Evolutionary conservation across 2,329 filamentous ascomycete genomes (phyloP).

Genomic region (Aspergillus unguis): DNA sequence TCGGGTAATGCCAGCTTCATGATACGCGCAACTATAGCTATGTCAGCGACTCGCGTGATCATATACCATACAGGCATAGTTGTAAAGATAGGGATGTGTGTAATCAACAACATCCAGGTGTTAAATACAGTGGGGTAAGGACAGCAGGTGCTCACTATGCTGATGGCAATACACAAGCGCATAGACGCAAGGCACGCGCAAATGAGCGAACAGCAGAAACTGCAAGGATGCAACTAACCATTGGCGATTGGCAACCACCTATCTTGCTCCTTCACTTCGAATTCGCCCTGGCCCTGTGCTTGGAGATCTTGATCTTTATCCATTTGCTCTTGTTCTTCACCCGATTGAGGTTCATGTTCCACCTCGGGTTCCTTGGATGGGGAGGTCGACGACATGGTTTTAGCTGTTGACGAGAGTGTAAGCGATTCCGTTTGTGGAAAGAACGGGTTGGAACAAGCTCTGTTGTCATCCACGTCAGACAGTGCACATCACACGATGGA

Average conservation of each 20-base stretch:
- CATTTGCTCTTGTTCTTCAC: slow-evolving; percentile 88
- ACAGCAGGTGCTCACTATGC: slow-evolving; percentile 29
- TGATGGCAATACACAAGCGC: slow-evolving; percentile 27
- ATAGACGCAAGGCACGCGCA: slow-evolving; percentile 47
- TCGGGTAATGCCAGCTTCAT: slow-evolving; percentile 98
- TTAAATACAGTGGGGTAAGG: background rate
- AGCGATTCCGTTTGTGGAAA: slow-evolving; percentile 36
- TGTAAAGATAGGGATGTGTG: background rate
- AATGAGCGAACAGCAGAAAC: slow-evolving; percentile 44
- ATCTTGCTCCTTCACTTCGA: slow-evolving; percentile 99
- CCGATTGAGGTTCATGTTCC: slow-evolving; percentile 89
- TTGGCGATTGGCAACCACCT: slow-evolving; percentile 99
- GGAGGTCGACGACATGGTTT: slow-evolving; percentile 95
- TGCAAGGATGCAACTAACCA: slow-evolving; percentile 70
- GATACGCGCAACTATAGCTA: slow-evolving; percentile 89
- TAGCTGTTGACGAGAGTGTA: slow-evolving; percentile 44
- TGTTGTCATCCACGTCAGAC: slow-evolving; percentile 48
- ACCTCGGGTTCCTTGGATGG: slow-evolving; percentile 84
- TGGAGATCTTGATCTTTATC: slow-evolving; percentile 66
- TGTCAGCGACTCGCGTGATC: slow-evolving; percentile 19
- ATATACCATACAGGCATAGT: background rate
- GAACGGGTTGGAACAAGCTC: slow-evolving; percentile 33
- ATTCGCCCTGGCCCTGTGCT: slow-evolving; percentile 76
- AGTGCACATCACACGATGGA: slow-evolving; percentile 26
- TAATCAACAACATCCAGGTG: slow-evolving; percentile 7